Conservation (phyloP, 257 asterid species). For the Nyctanthes arbortristis region DNA sequence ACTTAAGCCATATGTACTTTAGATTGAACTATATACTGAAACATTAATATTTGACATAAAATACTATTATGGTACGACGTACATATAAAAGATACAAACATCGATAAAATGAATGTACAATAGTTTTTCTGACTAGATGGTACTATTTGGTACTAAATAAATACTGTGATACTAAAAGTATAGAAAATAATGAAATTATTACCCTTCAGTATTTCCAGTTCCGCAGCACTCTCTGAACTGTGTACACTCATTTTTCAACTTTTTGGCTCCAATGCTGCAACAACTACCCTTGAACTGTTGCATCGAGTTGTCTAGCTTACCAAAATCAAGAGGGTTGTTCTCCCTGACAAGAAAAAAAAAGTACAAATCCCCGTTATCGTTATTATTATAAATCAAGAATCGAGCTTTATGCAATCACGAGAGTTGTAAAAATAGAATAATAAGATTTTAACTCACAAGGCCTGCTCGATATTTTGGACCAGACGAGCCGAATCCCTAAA, state of each 20-base stretch:
- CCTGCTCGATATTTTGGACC: conserved; percentile 56
- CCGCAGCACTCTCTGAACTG: conserved; percentile 66
- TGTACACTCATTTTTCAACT: conserved; percentile 65
- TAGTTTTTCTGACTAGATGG: no score
- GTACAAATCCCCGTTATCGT: not conserved
- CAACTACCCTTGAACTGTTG: conserved; percentile 80
- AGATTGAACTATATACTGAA: no score
- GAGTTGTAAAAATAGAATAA: not conserved
- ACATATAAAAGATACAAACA: not conserved
- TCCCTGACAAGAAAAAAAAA: conserved; percentile 26
- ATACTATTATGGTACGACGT: no score
- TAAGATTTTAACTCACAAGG: conserved; percentile 47
- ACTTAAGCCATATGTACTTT: no score
- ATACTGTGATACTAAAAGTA: not conserved
- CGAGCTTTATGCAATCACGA: no score
- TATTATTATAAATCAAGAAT: not conserved
- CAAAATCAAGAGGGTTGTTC: conserved; percentile 34
- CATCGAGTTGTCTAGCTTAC: conserved; percentile 60
- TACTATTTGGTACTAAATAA: no score
- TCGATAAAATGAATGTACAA: not conserved
- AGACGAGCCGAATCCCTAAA: conserved; percentile 59
- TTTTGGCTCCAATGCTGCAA: conserved; percentile 88
- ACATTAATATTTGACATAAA: no score
- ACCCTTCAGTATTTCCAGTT: conserved; percentile 75
- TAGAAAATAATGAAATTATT: not conserved